Evolutionary conservation across 192 early-diverging fungal genomes (phyloP), one percentile per base, ranked within the genome.

Genomic region (Entophlyctis luteolus): DNA sequence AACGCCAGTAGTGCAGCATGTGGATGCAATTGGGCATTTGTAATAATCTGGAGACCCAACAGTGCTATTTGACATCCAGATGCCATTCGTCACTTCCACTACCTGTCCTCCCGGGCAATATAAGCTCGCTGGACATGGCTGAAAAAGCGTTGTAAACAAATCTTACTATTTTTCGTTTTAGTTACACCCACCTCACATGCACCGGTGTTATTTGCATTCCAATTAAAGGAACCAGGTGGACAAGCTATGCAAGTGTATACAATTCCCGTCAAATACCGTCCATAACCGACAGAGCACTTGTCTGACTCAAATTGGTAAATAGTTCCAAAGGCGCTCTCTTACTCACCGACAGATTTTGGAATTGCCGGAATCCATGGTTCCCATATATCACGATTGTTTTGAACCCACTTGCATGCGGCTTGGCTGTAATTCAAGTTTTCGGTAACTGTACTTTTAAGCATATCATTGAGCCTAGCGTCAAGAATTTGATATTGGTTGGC

Each of bases 171-270:
- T 22, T 22, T 53, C 1, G 18, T 3, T 25, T 20, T 53, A 1
- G 50, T 22, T n/a, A n/a, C n/a, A n/a, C n/a, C n/a, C n/a, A n/a
- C n/a, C n/a, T n/a, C n/a, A n/a, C n/a, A n/a, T n/a, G n/a, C n/a
- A n/a, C n/a, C n/a, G n/a, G n/a, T n/a, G n/a, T n/a, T n/a, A n/a
- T n/a, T n/a, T n/a, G n/a, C n/a, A n/a, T n/a, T n/a, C n/a, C n/a
- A n/a, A 34, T 59, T 69, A 34, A 47, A 69, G 16, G 67, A 47
- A n/a, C 55, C 67, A 12, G 39, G 31, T 10, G 56, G 67, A 22
- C 67, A 69, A 5, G 28, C 37, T 5, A 69, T 29, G 22, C 67
- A 69, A 4, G 59, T 23, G 8, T 14, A 55, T 0, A 69, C 6
- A 8, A 42, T 27, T 20, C 59, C 12, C 1, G 20, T 47, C 34